Evolutionary conservation across 2,329 filamentous ascomycete species (phyloP).

Genomic region (Dothideomycetidae sp.): DNA sequence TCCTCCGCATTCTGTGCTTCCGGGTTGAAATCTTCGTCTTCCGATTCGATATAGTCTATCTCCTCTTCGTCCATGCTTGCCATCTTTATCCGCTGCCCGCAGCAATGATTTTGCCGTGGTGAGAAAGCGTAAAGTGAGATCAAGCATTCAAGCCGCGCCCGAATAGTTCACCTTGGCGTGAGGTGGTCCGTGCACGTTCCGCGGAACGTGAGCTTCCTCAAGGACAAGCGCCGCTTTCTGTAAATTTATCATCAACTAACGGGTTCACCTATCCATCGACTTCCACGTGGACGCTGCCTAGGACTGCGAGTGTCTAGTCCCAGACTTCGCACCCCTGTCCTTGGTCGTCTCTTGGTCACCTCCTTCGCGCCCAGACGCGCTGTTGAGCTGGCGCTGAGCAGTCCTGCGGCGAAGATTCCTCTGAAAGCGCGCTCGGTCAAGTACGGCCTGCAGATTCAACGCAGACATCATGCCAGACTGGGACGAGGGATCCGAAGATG

Average conservation of each 20-base stretch:
- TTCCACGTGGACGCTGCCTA: background rate
- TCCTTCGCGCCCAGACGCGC: too few relatives aligned
- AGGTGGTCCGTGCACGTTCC: background rate
- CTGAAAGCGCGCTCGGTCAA: background rate
- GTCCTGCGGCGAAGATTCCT: background rate
- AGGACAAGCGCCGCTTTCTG: too few relatives aligned
- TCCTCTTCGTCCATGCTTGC: conserved; percentile 16
- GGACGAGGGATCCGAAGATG: conserved; percentile 8
- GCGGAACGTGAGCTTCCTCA: too few relatives aligned
- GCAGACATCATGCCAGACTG: conserved; percentile 11
- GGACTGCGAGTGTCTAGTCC: too few relatives aligned
- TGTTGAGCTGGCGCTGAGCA: too few relatives aligned
- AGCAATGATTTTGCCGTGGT: too few relatives aligned
- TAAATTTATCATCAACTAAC: background rate
- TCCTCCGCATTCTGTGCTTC: conserved; percentile 19
- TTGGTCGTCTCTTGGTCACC: too few relatives aligned
- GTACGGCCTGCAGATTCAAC: background rate
- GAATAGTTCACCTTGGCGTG: background rate
- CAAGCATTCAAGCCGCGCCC: too few relatives aligned
- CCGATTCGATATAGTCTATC: conserved; percentile 29
- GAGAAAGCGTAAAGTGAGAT: too few relatives aligned
- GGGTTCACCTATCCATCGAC: background rate
- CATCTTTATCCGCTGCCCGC: too few relatives aligned
- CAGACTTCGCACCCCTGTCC: too few relatives aligned
- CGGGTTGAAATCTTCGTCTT: conserved; percentile 32